Conservation (phyloP, 352 stramenopile species). For the Globisporangium okanoganense region DNA sequence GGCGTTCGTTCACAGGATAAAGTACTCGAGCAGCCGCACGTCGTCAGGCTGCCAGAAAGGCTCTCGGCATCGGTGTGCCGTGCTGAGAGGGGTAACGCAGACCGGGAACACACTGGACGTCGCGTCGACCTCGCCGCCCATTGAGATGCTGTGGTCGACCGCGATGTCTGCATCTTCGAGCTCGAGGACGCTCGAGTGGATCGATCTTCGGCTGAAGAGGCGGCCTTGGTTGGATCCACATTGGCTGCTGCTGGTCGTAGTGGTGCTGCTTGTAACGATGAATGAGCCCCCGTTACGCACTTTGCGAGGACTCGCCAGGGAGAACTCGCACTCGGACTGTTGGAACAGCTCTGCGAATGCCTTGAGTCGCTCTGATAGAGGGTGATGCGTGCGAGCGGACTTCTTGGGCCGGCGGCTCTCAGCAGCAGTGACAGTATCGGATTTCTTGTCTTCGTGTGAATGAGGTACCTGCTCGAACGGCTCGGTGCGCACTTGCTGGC, state of each 20-base stretch:
- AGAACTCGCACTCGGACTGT: not conserved
- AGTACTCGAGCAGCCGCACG: conserved; percentile 66
- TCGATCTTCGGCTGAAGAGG: not conserved
- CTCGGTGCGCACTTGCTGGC: conserved; percentile 11
- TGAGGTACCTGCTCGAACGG: not conserved
- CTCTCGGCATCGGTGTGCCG: not conserved
- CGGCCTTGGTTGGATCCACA: not conserved
- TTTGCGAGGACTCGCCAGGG: not conserved
- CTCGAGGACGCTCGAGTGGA: conserved; percentile 12
- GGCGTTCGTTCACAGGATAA: conserved; percentile 45
- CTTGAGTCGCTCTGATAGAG: not conserved
- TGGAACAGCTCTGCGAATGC: not conserved
- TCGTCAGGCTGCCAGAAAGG: conserved; percentile 44
- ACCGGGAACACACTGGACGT: conserved; percentile 6
- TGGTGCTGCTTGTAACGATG: not conserved
- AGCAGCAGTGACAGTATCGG: not conserved
- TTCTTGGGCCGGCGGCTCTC: not conserved
- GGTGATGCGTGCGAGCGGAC: not conserved
- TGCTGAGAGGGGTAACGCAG: conserved; percentile 14
- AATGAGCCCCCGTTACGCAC: not conserved
- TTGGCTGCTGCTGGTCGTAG: not conserved
- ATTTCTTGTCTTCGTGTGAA: not conserved
- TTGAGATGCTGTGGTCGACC: not conserved
- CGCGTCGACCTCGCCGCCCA: conserved; percentile 3
- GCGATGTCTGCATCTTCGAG: conserved; percentile 1